Evolutionary conservation across 2,329 filamentous ascomycete genomes (phyloP), one percentile per base, ranked within the genome.

Genomic region (Pezizomycotina sp.): DNA sequence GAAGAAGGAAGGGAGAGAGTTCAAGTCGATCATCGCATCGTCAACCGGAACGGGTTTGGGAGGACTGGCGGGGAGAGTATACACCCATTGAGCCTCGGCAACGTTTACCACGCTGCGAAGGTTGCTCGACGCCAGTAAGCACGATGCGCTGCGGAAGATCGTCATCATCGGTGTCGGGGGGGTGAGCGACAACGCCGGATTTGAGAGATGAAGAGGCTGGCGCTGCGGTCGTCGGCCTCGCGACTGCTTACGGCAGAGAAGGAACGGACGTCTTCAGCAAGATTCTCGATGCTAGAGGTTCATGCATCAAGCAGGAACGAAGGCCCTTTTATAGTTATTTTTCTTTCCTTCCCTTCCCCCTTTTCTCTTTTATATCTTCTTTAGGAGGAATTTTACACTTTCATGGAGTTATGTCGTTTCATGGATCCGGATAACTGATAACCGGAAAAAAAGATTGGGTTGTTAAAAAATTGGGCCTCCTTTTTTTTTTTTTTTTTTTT

Each of bases 51-150:
- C 54, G 0, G 74, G 76, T 0, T 61, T 79, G 3, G 79, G 78
- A 0, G 79, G 78, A 0, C 62, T 84, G 57, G 78, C 75, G 0
- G 79, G 0, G 65, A 74, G 7, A 66, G 76, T 12, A 57, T 86
- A 27, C 79, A 84, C 55, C 72, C 77, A 0, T 58, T 86, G 1
- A 74, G 77, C 0, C 55, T 86, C 19, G 79, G 79, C 0, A 86
- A 84, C 48, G 78, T 84, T 20, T 62, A n/a, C 61, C n/a, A 74
- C 68, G 1, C 62, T 86, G n/a, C 58, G 72, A 13, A 55, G 53
- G 13, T 52, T 77, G 56, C 54, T 84, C 10, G 68, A 74, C 46
- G 31, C 28, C 15, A 39, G 36, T 30, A 55, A 57, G 21, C 50
- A 62, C 9, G 50, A 59, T 0, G 40, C 55, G 36, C 55, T 80